Evolutionary conservation across 805 yeast genomes (phyloP).

Genomic region (Geotrichum ghanense): DNA sequence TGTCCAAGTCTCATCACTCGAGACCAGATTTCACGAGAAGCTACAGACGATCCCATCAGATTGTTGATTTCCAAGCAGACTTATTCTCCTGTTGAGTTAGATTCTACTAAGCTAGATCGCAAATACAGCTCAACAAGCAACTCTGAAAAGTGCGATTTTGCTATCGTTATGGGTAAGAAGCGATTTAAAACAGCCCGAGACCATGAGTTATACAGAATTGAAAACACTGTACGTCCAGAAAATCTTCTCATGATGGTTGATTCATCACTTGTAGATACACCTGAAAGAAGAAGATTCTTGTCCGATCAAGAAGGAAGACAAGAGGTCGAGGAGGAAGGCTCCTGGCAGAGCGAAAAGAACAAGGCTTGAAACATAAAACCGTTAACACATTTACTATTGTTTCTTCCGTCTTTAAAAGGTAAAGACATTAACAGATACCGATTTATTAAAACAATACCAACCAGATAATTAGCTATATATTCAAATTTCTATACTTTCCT

Average conservation of each 20-base stretch:
- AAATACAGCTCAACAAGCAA: constrained; percentile 5
- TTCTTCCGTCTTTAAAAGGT: too few relatives aligned
- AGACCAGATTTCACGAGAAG: constrained; percentile 7
- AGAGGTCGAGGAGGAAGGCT: background rate
- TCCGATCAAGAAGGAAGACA: background rate
- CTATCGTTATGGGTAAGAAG: constrained; percentile 6
- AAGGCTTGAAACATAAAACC: too few relatives aligned
- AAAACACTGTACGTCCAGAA: constrained; percentile 21
- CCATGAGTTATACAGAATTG: constrained; percentile 15
- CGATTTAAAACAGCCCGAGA: constrained; percentile 13
- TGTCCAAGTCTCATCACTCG: constrained; percentile 7
- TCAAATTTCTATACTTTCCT: too few relatives aligned
- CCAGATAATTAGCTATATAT: too few relatives aligned
- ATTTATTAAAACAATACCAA: too few relatives aligned
- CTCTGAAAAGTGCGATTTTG: constrained; percentile 10
- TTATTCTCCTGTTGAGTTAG: constrained; percentile 3
- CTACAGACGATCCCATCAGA: constrained; percentile 7
- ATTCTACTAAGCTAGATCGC: background rate
- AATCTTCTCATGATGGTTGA: constrained; percentile 27
- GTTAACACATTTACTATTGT: too few relatives aligned
- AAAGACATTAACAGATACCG: too few relatives aligned
- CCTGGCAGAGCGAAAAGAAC: background rate
- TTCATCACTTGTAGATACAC: constrained; percentile 26
- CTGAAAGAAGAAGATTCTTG: constrained; percentile 13
- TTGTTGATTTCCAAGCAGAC: background rate